These are phyloP conservation scores for Suhomyces xylopsoci DNA, from an alignment of 805 yeast species.

Conservation along the genomic window DNA sequence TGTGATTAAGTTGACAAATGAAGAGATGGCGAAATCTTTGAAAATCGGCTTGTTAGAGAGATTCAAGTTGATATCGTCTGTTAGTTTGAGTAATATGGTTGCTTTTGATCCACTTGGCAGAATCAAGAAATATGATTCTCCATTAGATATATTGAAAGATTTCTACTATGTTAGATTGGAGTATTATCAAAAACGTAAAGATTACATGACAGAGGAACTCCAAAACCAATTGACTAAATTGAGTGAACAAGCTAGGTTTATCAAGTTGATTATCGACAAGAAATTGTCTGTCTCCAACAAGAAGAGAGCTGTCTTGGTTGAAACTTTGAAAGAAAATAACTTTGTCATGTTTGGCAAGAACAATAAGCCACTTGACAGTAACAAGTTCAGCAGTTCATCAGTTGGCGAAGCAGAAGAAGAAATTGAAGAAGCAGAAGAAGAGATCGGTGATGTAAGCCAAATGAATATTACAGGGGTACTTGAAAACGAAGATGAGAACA, in stretches of 20 bases:
- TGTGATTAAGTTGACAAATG: slow-evolving; percentile 66
- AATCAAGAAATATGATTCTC: slow-evolving; percentile 74
- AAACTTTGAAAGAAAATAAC: slow-evolving; percentile 56
- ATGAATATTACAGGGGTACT: slow-evolving; percentile 19
- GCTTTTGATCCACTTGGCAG: slow-evolving; percentile 90
- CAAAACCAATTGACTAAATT: slow-evolving; percentile 74
- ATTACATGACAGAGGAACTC: slow-evolving; percentile 62
- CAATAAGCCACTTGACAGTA: slow-evolving; percentile 56
- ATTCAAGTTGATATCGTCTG: slow-evolving; percentile 69
- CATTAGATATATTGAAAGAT: slow-evolving; percentile 76
- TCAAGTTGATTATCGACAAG: slow-evolving; percentile 82
- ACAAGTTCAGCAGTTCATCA: slow-evolving; percentile 23
- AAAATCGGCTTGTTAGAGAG: slow-evolving; percentile 77
- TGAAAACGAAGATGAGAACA: slow-evolving; percentile 24
- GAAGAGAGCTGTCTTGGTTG: slow-evolving; percentile 60
- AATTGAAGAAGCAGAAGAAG: slow-evolving; percentile 43
- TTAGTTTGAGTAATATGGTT: slow-evolving; percentile 85
- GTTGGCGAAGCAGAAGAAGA: slow-evolving; percentile 28
- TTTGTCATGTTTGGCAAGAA: slow-evolving; percentile 76
- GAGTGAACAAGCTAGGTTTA: slow-evolving; percentile 83
- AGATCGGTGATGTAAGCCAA: slow-evolving; percentile 30
- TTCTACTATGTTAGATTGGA: slow-evolving; percentile 85
- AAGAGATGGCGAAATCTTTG: slow-evolving; percentile 79
- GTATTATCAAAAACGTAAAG: slow-evolving; percentile 88
- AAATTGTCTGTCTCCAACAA: slow-evolving; percentile 71